A percentile compares a stretch with the other conserved stretches of the same genome.
Conservation (phyloP, 2,329 filamentous ascomycete genomes). For the Mollisiaceae sp. region DNA sequence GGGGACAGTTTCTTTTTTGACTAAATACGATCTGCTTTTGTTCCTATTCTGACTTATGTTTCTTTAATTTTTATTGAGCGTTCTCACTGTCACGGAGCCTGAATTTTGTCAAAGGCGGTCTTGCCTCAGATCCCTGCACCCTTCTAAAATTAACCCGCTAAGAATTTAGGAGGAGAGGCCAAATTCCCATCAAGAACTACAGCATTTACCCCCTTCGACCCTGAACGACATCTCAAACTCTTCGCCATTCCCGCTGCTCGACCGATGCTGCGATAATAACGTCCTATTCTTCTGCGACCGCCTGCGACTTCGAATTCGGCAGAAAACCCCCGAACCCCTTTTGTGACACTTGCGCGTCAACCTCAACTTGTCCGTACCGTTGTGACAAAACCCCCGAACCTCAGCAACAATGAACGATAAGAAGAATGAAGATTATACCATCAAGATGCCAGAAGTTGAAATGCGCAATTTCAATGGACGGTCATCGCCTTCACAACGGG, state of each 20-base stretch:
- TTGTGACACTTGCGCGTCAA: conserved; percentile 30
- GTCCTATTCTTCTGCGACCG: neutral
- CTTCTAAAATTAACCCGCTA: conserved; percentile 28
- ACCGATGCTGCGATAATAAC: conserved; percentile 29
- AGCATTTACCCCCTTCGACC: conserved; percentile 13
- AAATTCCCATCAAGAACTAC: conserved; percentile 19
- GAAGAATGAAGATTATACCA: conserved; percentile 82
- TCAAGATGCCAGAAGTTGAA: conserved; percentile 63
- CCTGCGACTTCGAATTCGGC: neutral
- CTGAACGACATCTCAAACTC: conserved; percentile 16
- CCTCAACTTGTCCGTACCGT: conserved; percentile 2
- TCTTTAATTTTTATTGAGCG: neutral
- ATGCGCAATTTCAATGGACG: conserved; percentile 44
- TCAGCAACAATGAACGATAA: conserved; percentile 76
- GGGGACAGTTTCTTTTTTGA: neutral
- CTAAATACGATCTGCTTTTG: neutral
- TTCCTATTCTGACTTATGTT: neutral
- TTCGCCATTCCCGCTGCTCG: conserved; percentile 11
- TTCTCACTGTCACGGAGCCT: conserved; percentile 3
- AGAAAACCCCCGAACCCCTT: neutral
- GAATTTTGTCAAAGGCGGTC: neutral
- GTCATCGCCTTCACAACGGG: conserved; percentile 44
- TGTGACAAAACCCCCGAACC: conserved; percentile 18
- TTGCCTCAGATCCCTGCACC: conserved; percentile 24
- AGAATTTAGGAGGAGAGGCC: conserved; percentile 25